These are phyloP conservation scores for Tricholoma flavovirens DNA, from an alignment of 768 basidiomycete genomes.

Conservation along the genomic window DNA sequence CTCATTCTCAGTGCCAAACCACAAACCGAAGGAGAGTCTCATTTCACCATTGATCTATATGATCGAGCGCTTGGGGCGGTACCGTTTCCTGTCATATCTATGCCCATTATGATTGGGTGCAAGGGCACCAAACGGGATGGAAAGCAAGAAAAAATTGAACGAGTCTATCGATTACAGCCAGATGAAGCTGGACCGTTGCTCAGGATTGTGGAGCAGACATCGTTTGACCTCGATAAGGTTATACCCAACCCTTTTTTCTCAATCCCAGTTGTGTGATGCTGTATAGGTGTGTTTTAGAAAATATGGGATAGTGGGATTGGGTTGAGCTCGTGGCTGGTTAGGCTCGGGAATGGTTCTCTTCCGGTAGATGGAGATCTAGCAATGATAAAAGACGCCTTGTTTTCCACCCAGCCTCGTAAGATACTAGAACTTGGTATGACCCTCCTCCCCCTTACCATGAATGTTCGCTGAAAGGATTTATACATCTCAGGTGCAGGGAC, in stretches of 20 bases:
- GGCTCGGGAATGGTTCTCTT: slow-evolving; percentile 19
- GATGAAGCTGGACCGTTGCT: slow-evolving; percentile 25
- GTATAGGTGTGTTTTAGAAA: slow-evolving; percentile 58
- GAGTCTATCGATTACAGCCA: slow-evolving; percentile 41
- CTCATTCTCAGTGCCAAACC: slow-evolving; percentile 50
- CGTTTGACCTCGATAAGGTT: slow-evolving; percentile 93
- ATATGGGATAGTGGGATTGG: slow-evolving; percentile 94
- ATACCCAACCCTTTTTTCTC: background rate
- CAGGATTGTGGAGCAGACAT: slow-evolving; percentile 70
- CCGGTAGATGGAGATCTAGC: slow-evolving; percentile 5
- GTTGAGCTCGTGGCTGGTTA: slow-evolving; percentile 70
- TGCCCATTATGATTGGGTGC: slow-evolving; percentile 49
- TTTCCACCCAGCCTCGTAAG: slow-evolving; percentile 31
- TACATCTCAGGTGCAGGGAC: slow-evolving; percentile 69
- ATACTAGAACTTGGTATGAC: slow-evolving; percentile 70
- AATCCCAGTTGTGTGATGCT: slow-evolving; percentile 15
- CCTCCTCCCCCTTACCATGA: background rate
- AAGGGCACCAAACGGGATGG: slow-evolving; percentile 21
- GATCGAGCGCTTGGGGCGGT: slow-evolving; percentile 32
- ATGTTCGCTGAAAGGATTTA: background rate
- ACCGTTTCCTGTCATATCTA: slow-evolving; percentile 62
- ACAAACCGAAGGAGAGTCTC: slow-evolving; percentile 8
- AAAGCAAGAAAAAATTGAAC: slow-evolving; percentile 68
- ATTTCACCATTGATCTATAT: slow-evolving; percentile 36
- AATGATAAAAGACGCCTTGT: slow-evolving; percentile 30